These are phyloP conservation scores for Trichoderma breve DNA, from an alignment of 2,329 filamentous ascomycete species.

Conservation along the genomic window DNA sequence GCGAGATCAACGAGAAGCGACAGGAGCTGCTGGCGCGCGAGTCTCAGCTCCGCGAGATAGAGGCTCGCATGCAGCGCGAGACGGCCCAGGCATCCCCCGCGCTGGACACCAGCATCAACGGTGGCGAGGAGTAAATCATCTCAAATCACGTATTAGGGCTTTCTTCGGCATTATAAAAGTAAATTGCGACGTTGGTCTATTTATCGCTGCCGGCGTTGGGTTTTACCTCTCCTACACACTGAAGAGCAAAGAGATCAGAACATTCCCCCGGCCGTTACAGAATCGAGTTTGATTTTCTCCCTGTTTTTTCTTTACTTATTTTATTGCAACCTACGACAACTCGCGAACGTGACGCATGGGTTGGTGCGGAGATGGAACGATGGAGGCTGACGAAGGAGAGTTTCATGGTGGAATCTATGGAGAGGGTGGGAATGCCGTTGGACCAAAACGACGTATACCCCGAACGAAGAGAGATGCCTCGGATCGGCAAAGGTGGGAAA, in stretches of 20 bases:
- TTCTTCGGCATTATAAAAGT: slow-evolving; percentile 33
- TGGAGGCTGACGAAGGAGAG: slow-evolving; percentile 29
- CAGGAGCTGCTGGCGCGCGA: slow-evolving; percentile 96
- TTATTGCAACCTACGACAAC: slow-evolving; percentile 27
- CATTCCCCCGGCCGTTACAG: slow-evolving; percentile 41
- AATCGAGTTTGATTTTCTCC: slow-evolving; percentile 36
- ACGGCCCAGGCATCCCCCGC: slow-evolving; percentile 47
- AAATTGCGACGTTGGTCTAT: slow-evolving; percentile 45
- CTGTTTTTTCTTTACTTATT: slow-evolving; percentile 27
- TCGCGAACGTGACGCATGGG: slow-evolving; percentile 28
- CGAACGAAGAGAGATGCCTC: slow-evolving; percentile 23
- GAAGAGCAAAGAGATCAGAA: slow-evolving; percentile 43
- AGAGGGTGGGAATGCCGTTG: slow-evolving; percentile 17
- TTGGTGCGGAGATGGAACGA: slow-evolving; percentile 30
- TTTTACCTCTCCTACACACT: slow-evolving; percentile 41
- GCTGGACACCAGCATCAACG: slow-evolving; percentile 55
- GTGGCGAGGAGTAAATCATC: slow-evolving; percentile 48
- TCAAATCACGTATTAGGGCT: slow-evolving; percentile 31
- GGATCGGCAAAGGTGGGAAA: slow-evolving; percentile 17
- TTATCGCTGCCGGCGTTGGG: slow-evolving; percentile 50
- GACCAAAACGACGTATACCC: slow-evolving; percentile 24
- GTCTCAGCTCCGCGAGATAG: slow-evolving; percentile 97
- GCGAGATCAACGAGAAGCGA: slow-evolving; percentile 99
- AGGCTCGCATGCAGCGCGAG: slow-evolving; percentile 94
- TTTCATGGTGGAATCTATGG: slow-evolving; percentile 21